phyloP scores from a whole-genome alignment of 805 yeast genomes.

The Torulaspora microellipsoides region DNA sequence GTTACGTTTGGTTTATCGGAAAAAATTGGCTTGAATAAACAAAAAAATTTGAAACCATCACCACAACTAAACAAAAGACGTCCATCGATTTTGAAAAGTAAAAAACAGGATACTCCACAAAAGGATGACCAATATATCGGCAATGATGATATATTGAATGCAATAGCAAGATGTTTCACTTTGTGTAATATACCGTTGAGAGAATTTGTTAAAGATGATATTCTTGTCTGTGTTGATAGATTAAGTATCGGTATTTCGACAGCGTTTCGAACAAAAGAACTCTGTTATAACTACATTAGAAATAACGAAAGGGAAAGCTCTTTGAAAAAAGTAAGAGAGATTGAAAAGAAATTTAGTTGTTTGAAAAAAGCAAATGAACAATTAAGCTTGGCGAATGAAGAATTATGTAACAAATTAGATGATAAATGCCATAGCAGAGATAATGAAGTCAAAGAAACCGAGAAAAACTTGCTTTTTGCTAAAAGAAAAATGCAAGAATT shows the following conservation, averaged over 20 bases:
- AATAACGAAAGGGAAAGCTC: neutral
- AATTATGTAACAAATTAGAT: slow-evolving; percentile 1
- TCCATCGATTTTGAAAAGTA: slow-evolving; percentile 1
- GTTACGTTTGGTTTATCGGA: slow-evolving; percentile 4
- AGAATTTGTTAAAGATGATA: slow-evolving; percentile 1
- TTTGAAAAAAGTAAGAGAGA: neutral
- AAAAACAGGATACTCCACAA: slow-evolving; percentile 1
- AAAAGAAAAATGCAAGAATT: slow-evolving; percentile 1
- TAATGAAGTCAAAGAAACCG: slow-evolving; percentile 1
- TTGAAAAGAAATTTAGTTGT: neutral
- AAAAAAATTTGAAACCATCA: neutral
- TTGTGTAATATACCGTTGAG: slow-evolving; percentile 7
- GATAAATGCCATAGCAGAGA: neutral
- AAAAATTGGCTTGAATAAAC: neutral
- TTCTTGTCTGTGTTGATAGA: neutral
- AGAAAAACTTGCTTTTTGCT: neutral
- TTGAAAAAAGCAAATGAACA: neutral
- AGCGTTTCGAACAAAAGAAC: slow-evolving; percentile 5
- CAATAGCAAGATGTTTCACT: slow-evolving; percentile 7
- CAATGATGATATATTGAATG: neutral
- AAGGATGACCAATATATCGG: slow-evolving; percentile 2
- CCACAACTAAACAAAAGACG: neutral
- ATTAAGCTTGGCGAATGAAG: neutral
- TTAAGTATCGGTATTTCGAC: slow-evolving; percentile 1
- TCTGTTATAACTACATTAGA: slow-evolving; percentile 2